Evolutionary conservation across 2,329 filamentous ascomycete species (phyloP), one percentile per base, ranked within the genome.

Genomic region (Penicillium sp.): DNA sequence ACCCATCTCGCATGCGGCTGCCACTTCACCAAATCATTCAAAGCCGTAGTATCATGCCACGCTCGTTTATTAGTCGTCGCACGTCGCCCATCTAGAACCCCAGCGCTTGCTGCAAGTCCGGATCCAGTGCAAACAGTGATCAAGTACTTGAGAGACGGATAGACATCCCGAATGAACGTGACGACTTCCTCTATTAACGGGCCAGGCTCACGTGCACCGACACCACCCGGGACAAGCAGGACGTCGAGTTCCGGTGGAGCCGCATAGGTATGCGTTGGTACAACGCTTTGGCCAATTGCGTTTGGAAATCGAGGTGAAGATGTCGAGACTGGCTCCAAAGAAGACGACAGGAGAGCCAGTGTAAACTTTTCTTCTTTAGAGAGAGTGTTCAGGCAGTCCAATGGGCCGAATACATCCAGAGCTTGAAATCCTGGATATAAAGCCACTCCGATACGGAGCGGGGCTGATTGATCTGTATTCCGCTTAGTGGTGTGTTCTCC

Each of bases 61-160:
- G 79, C 77, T 7, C 71, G 71, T 72, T 90, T 90, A 68, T 90
- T 90, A 16, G 84, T 87, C 3, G 88, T 90, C 4, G 86, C 88
- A 16, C 78, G 74, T 58, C 75, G 77, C 0, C 84, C 83, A 58
- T 89, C 80, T 29, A 91, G 69, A 2, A 89, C 70, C 0, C 87
- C 87, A 0, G 86, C 76, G 44, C 77, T 73, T 0, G 87, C 87
- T 0, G 84, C 78, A 5, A 89, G 70, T 3, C 81, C 81, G 5
- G 84, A 78, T 0, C 88, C 88, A 1, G 86, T 90, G 70, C 88
- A 90, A 1, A 90, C 80, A 0, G 86, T 88, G 44, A 90, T 76
- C 13, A 88, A 65, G 61, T 84, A 83, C 60, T 81, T 73, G 24
- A 88, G 67, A 4, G 70, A 71, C 0, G 81, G 79, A 63, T 78